These are phyloP conservation scores for Sarocladium oryzae DNA, from an alignment of 2,329 filamentous ascomycete species.

Conservation along the genomic window DNA sequence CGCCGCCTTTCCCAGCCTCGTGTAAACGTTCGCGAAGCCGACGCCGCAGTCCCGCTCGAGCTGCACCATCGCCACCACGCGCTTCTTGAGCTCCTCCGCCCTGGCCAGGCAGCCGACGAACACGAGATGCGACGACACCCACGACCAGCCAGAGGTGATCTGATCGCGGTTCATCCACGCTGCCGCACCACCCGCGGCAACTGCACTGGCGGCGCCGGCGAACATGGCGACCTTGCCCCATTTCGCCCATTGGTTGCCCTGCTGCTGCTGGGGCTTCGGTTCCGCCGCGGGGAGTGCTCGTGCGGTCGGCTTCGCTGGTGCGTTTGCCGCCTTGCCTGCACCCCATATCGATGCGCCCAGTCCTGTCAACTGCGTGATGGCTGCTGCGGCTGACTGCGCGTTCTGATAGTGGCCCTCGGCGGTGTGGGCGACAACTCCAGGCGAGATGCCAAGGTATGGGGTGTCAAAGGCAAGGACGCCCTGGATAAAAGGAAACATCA, in stretches of 20 bases:
- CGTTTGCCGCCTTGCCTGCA: slow-evolving; percentile 28
- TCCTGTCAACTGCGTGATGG: slow-evolving; percentile 60
- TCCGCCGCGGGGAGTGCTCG: slow-evolving; percentile 22
- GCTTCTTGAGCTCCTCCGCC: slow-evolving; percentile 71
- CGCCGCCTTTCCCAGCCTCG: slow-evolving; percentile 67
- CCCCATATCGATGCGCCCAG: slow-evolving; percentile 64
- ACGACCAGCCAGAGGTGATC: slow-evolving; percentile 67
- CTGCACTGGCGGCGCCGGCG: slow-evolving; percentile 76
- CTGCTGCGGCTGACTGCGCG: slow-evolving; percentile 61
- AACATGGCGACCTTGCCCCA: slow-evolving; percentile 85
- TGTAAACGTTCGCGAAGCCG: slow-evolving; percentile 83
- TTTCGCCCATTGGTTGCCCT: slow-evolving; percentile 53
- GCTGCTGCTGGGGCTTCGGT: slow-evolving; percentile 14
- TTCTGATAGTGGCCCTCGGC: slow-evolving; percentile 78
- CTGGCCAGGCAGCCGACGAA: slow-evolving; percentile 87
- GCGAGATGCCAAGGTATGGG: slow-evolving; percentile 77
- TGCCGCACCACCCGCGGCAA: slow-evolving; percentile 75
- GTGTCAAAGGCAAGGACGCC: slow-evolving; percentile 92
- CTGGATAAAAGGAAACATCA: slow-evolving; percentile 93
- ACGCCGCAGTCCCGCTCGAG: slow-evolving; percentile 60
- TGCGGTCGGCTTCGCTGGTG: slow-evolving; percentile 13
- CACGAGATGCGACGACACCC: slow-evolving; percentile 85
- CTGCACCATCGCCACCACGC: slow-evolving; percentile 62
- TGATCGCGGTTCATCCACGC: slow-evolving; percentile 82
- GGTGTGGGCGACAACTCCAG: slow-evolving; percentile 75